Evolutionary conservation across 2,329 filamentous ascomycete species (phyloP).

Genomic region (Calonectria leucothoes): DNA sequence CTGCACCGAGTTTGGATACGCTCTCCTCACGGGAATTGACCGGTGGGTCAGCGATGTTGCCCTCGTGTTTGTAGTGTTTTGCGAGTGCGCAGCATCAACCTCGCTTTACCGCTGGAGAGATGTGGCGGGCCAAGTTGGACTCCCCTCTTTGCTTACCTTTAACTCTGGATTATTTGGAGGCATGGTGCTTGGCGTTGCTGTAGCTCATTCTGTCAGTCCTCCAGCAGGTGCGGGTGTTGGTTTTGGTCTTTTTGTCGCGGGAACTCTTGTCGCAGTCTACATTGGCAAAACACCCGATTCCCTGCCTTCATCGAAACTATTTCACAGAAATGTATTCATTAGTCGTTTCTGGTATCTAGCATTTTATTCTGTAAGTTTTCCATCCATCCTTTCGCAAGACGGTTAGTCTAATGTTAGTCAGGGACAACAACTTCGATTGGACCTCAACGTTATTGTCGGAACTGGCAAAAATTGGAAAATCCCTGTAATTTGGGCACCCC

Average conservation of each 20-base stretch:
- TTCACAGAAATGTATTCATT: constrained; percentile 50
- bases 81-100: constrained; percentile 63
- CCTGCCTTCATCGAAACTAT: constrained; percentile 53
- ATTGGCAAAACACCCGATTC: constrained; percentile 57
- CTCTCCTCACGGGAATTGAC: constrained; percentile 65
- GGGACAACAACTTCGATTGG: constrained; percentile 67
- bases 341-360: constrained; percentile 63
- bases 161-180: constrained; percentile 65
- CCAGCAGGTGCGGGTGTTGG: constrained; percentile 62
- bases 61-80: constrained; percentile 65
- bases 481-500: constrained; percentile 60
- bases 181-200: constrained; percentile 61
- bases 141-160: constrained; percentile 56
- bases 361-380: constrained; percentile 65
- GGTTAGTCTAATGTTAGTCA: constrained; percentile 37
- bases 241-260: constrained; percentile 62
- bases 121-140: constrained; percentile 56
- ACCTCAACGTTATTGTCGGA: constrained; percentile 66
- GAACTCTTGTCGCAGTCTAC: constrained; percentile 51
- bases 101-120: constrained; percentile 65
- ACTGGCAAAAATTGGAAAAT: constrained; percentile 67
- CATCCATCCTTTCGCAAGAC: background rate
- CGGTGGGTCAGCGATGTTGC: constrained; percentile 67
- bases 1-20: constrained; percentile 68
- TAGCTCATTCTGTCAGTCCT: constrained; percentile 59